Evolutionary conservation across 306 rosid genomes (phyloP).

Genomic region (Sicyos baderoa): DNA sequence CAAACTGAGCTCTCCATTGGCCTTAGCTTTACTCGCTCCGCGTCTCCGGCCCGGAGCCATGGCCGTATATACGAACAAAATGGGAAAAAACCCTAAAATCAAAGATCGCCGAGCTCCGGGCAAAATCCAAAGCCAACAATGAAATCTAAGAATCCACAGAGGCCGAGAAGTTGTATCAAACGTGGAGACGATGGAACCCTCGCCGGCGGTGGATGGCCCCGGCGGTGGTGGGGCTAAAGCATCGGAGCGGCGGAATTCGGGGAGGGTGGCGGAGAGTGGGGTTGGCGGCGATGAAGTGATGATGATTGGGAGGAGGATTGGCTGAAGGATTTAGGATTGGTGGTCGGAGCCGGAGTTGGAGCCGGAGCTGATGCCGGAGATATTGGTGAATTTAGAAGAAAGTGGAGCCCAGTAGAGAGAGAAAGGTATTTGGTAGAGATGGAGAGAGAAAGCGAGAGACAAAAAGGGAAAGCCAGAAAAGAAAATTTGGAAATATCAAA

Average conservation of each 20-base stretch:
- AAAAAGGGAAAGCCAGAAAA: background rate
- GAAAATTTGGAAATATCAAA: background rate
- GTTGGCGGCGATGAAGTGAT: conserved; percentile 32
- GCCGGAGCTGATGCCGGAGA: too few species aligned
- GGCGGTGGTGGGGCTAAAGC: conserved; percentile 42
- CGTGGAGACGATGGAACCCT: conserved; percentile 20
- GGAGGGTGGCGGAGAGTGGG: conserved; percentile 20
- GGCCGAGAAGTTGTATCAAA: conserved; percentile 48
- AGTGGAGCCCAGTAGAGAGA: conserved; percentile 13
- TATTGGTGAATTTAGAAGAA: background rate
- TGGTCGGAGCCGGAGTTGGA: background rate
- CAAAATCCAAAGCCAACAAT: conserved; percentile 6
- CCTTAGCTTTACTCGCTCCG: conserved; percentile 68
- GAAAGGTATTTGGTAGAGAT: background rate
- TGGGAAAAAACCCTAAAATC: conserved; percentile 26
- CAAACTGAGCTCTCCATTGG: conserved; percentile 53
- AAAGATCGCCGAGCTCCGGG: background rate
- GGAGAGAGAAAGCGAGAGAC: too few species aligned
- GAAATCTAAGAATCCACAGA: conserved; percentile 21
- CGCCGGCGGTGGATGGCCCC: conserved; percentile 37
- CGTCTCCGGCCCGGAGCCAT: conserved; percentile 97
- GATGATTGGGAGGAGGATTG: conserved; percentile 1
- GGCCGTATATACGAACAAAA: conserved; percentile 24
- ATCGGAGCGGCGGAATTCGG: conserved; percentile 22
- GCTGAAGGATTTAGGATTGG: background rate